Percentiles rank a stretch among this genome's conserved stretches.
Conservation (phyloP, 805 yeast genomes). For the Metschnikowia colocasiae region DNA sequence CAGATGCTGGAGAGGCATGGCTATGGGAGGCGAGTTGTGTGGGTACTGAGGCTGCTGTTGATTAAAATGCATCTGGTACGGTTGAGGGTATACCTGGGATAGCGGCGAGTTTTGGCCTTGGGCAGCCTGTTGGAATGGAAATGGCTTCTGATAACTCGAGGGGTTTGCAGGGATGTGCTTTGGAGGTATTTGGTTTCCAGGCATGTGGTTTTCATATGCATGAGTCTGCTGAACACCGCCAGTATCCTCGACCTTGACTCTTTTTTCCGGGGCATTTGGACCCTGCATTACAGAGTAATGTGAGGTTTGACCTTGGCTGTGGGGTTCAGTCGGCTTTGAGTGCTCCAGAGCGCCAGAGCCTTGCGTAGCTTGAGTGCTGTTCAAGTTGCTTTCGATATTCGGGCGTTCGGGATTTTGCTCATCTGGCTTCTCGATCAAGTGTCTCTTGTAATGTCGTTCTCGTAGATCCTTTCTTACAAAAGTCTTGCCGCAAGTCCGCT, state of each 20-base stretch:
- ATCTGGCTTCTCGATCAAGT: conserved; percentile 9
- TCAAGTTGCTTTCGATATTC: neutral
- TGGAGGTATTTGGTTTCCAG: neutral
- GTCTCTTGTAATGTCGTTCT: conserved; percentile 32
- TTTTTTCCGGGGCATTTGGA: neutral
- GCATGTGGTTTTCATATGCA: neutral
- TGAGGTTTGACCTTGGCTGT: neutral
- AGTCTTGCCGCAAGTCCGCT: conserved; percentile 51
- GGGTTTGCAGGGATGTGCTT: neutral
- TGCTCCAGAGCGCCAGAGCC: neutral
- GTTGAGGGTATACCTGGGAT: conserved; percentile 4
- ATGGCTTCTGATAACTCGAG: neutral
- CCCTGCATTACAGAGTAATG: neutral
- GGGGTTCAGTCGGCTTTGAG: neutral
- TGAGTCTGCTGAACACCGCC: neutral
- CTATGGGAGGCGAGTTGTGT: neutral
- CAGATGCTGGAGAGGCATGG: neutral
- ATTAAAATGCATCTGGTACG: neutral
- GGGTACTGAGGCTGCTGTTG: neutral
- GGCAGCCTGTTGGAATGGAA: neutral
- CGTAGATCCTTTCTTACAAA: conserved; percentile 61
- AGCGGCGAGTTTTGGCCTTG: conserved; percentile 2
- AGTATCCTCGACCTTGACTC: neutral
- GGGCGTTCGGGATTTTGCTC: neutral
- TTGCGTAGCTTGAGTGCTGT: neutral